A percentile compares a stretch with the other conserved stretches of the same genome.
phyloP scores from a whole-genome alignment of 78 protist genomes.

The Planoprotostelium fungivorum region DNA sequence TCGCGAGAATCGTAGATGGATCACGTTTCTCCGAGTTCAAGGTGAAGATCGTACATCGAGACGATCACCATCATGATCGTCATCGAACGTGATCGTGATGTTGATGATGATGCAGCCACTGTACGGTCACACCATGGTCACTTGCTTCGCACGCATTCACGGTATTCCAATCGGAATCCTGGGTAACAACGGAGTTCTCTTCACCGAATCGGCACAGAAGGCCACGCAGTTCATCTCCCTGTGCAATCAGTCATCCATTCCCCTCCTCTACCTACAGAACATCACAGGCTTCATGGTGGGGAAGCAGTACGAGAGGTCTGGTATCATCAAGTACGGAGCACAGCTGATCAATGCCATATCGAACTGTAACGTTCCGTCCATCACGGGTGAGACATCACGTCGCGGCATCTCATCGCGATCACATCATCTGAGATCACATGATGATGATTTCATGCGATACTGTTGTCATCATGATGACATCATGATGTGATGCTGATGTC shows the following conservation, averaged over 20 bases:
- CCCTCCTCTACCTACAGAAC: constrained; percentile 93
- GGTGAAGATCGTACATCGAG: neutral
- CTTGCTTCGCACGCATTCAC: constrained; percentile 82
- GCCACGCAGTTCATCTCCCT: constrained; percentile 94
- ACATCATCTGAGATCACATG: no score
- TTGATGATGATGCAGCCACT: neutral
- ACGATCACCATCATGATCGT: no score
- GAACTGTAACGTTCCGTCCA: constrained; percentile 43
- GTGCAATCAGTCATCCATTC: constrained; percentile 87
- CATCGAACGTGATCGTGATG: no score
- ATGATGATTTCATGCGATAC: no score
- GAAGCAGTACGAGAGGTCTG: constrained; percentile 73
- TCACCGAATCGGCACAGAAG: constrained; percentile 79
- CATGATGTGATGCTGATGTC: no score
- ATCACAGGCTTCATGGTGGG: constrained; percentile 98
- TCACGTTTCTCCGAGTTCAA: constrained; percentile 89
- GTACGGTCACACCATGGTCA: constrained; percentile 28
- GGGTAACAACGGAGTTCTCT: constrained; percentile 94
- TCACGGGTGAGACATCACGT: neutral
- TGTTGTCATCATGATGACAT: no score
- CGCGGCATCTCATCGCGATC: no score
- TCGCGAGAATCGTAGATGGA: constrained; percentile 95
- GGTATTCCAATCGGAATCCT: constrained; percentile 95
- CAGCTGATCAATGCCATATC: constrained; percentile 95
- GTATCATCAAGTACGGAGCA: constrained; percentile 95